These are phyloP conservation scores for Phytophthora tentaculata DNA, from an alignment of 352 stramenopile genomes.

Conservation along the genomic window DNA sequence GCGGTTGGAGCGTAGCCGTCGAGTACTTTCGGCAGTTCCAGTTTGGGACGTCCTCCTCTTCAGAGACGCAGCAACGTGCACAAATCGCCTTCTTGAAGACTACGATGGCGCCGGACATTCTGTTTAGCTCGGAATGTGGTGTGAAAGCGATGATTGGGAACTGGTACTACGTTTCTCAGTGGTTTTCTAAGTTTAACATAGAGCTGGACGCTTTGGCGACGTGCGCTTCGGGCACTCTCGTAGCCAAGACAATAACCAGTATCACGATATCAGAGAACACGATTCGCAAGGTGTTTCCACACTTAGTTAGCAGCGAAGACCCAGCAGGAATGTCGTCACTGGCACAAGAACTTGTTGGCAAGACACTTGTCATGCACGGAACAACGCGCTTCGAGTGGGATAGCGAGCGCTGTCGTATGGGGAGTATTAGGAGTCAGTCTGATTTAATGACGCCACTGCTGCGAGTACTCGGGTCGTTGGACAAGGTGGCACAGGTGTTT, in stretches of 20 bases:
- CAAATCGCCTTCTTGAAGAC: slow-evolving; percentile 14
- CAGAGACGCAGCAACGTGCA: not conserved
- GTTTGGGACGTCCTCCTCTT: not conserved
- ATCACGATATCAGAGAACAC: slow-evolving; percentile 7
- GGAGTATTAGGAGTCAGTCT: slow-evolving; percentile 2
- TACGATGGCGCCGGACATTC: slow-evolving; percentile 9
- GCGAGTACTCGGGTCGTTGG: not conserved
- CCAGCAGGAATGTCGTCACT: not conserved
- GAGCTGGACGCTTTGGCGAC: slow-evolving; percentile 17
- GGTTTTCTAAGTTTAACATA: slow-evolving; percentile 17
- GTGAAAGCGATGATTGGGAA: slow-evolving; percentile 9
- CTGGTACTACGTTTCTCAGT: slow-evolving; percentile 21
- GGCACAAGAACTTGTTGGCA: slow-evolving; percentile 2
- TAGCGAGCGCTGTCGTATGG: not conserved
- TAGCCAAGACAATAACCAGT: slow-evolving; percentile 10
- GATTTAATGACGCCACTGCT: slow-evolving; percentile 5
- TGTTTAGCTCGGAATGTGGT: slow-evolving; percentile 15
- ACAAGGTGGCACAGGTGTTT: no score
- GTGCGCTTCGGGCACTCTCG: not conserved
- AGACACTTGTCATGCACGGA: slow-evolving; percentile 12
- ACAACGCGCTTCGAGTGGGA: not conserved
- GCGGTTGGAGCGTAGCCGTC: slow-evolving; percentile 13
- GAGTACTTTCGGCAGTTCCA: slow-evolving; percentile 31
- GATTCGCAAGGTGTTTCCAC: slow-evolving; percentile 5
- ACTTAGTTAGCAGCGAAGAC: not conserved